Evolutionary conservation across 2,329 filamentous ascomycete genomes (phyloP).

Genomic region (Fusarium subtropicale): DNA sequence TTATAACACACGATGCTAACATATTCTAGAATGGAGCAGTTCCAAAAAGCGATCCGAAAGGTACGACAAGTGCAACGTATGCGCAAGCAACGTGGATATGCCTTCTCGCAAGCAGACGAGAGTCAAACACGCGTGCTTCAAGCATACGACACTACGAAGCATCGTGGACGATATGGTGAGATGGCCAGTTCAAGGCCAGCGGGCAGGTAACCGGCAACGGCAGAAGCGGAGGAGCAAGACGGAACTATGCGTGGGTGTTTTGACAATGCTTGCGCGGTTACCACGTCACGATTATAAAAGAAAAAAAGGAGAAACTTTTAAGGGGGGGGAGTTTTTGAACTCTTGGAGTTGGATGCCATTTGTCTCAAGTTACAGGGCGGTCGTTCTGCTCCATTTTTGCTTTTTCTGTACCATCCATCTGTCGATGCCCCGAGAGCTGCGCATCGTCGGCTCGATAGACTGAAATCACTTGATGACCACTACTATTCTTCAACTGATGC

Average conservation of each 20-base stretch:
- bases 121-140: constrained; percentile 94
- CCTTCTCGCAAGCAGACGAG: constrained; percentile 97
- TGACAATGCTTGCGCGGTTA: constrained; percentile 33
- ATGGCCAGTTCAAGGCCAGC: constrained; percentile 72
- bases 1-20: constrained; percentile 16
- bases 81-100: constrained; percentile 98
- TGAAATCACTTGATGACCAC: constrained; percentile 24
- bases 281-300: constrained; percentile 43
- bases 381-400: constrained; percentile 21
- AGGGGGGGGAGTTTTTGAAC: constrained; percentile 13
- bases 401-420: constrained; percentile 25
- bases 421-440: constrained; percentile 32
- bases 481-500: constrained; percentile 21
- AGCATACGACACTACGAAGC: constrained; percentile 95
- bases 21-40: constrained; percentile 90
- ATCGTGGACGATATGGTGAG: constrained; percentile 92
- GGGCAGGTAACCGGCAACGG: constrained; percentile 36
- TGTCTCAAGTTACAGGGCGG: constrained; percentile 32
- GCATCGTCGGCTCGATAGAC: constrained; percentile 30
- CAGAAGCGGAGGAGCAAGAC: constrained; percentile 6
- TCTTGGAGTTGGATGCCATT: constrained; percentile 45
- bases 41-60: constrained; percentile 99
- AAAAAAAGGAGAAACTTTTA: constrained; percentile 16
- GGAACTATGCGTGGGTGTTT: constrained; percentile 32
- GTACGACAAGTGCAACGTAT: constrained; percentile 98